Conservation (phyloP, 192 early-diverging fungal species). For the Coemansia interrupta region DNA sequence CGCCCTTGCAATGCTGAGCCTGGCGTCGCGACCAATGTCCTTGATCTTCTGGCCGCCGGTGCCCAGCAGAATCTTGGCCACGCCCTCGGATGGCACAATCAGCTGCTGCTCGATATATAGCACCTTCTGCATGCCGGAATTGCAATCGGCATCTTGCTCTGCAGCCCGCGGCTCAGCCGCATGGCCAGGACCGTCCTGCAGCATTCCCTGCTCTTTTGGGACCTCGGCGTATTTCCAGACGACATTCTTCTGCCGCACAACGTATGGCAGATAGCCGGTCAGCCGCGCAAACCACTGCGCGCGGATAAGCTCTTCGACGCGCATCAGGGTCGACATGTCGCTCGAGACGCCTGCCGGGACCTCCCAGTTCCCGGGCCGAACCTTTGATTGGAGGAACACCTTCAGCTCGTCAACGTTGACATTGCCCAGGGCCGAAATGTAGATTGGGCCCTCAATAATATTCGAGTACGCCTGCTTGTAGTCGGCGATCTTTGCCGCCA, state of each 20-base stretch:
- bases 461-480: conserved; percentile 16
- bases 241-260: conserved; percentile 33
- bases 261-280: conserved; percentile 34
- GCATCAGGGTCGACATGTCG: conserved; percentile 45
- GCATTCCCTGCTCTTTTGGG: background rate
- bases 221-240: conserved; percentile 29
- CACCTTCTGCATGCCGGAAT: background rate
- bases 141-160: background rate
- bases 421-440: conserved; percentile 39
- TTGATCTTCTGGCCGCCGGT: conserved; percentile 19
- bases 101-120: conserved; percentile 42
- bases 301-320: conserved; percentile 48
- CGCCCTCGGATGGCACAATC: conserved; percentile 25
- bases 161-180: too few relatives aligned
- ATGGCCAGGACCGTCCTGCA: too few relatives aligned
- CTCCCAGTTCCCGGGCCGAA: conserved; percentile 32
- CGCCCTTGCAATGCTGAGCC: conserved; percentile 24
- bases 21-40: conserved; percentile 22
- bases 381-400: conserved; percentile 13
- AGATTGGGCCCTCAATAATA: conserved; percentile 26
- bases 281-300: conserved; percentile 43
- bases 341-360: conserved; percentile 24
- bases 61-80: conserved; percentile 46
- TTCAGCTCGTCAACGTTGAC: conserved; percentile 38
- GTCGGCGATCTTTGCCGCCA: conserved; percentile 13